These are phyloP conservation scores for Penicillium canescens DNA, from an alignment of 495 filamentous ascomycete species.

Conservation along the genomic window DNA sequence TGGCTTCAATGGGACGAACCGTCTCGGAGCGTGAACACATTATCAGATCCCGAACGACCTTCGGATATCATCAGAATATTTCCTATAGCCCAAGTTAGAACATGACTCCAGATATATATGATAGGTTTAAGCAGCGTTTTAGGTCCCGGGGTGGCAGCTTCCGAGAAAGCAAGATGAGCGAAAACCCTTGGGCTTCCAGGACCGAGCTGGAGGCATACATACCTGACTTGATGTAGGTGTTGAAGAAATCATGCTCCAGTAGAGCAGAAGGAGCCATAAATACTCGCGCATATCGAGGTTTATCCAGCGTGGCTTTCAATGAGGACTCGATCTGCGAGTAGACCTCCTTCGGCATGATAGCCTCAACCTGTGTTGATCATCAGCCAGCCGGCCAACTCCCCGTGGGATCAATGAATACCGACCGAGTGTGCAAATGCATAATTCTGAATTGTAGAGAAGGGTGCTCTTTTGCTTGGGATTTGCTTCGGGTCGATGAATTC, in stretches of 20 bases:
- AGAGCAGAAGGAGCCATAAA: constrained; percentile 72
- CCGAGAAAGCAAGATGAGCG: not conserved
- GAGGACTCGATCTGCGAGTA: constrained; percentile 57
- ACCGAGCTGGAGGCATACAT: constrained; percentile 8
- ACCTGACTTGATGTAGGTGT: constrained; percentile 85
- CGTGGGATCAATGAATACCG: constrained; percentile 10
- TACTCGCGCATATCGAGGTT: constrained; percentile 63
- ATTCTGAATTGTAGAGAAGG: constrained; percentile 65
- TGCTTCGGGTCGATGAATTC: constrained; percentile 68
- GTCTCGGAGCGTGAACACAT: constrained; percentile 71
- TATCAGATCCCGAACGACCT: constrained; percentile 76
- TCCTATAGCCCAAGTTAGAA: constrained; percentile 48
- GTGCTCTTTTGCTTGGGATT: constrained; percentile 67
- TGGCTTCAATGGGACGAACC: constrained; percentile 44
- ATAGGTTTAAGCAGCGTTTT: too few relatives aligned
- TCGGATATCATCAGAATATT: constrained; percentile 91
- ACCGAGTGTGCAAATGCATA: constrained; percentile 82
- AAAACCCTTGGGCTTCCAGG: not conserved
- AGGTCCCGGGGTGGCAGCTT: not conserved
- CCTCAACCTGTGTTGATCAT: constrained; percentile 58
- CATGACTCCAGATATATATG: too few relatives aligned
- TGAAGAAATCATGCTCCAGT: constrained; percentile 79
- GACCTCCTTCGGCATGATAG: constrained; percentile 70
- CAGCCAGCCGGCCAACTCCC: not conserved
- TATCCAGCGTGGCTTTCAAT: constrained; percentile 45